These are phyloP conservation scores for Agapanthus africanus DNA, from an alignment of 106 monocot genomes.

Conservation along the genomic window DNA sequence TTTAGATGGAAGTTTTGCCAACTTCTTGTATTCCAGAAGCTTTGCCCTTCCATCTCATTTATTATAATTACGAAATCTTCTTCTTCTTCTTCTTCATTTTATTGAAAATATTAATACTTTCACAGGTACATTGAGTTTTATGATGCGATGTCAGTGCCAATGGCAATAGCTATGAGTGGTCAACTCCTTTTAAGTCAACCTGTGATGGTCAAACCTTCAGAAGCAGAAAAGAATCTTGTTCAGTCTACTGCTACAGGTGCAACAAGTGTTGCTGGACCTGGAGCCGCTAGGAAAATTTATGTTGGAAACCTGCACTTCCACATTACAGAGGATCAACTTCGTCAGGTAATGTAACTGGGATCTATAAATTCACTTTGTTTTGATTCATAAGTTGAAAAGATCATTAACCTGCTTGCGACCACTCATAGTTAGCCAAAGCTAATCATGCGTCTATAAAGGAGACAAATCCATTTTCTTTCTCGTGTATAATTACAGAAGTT, in stretches of 20 bases:
- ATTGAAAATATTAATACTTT: background rate
- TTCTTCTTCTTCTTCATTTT: too few relatives aligned
- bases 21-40: too few relatives aligned
- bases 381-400: background rate
- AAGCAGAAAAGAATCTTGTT: slow-evolving; percentile 90
- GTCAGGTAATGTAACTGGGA: slow-evolving; percentile 28
- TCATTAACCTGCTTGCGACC: background rate
- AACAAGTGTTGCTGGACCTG: slow-evolving; percentile 22
- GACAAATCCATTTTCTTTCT: background rate
- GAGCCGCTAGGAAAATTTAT: slow-evolving; percentile 66
- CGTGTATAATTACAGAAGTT: background rate
- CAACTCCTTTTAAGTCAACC: slow-evolving; percentile 77
- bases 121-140: slow-evolving; percentile 86
- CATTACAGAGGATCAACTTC: slow-evolving; percentile 72
- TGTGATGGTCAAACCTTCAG: slow-evolving; percentile 90
- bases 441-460: background rate
- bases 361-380: background rate
- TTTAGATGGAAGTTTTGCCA: background rate
- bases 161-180: slow-evolving; percentile 62
- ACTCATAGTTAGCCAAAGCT: background rate
- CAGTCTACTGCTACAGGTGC: slow-evolving; percentile 42
- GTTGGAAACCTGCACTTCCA: slow-evolving; percentile 81
- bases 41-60: too few relatives aligned
- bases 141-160: slow-evolving; percentile 67
- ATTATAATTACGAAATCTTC: too few relatives aligned